These are phyloP conservation scores for Huntiella decipiens DNA, from an alignment of 2,329 filamentous ascomycete species.

Conservation along the genomic window DNA sequence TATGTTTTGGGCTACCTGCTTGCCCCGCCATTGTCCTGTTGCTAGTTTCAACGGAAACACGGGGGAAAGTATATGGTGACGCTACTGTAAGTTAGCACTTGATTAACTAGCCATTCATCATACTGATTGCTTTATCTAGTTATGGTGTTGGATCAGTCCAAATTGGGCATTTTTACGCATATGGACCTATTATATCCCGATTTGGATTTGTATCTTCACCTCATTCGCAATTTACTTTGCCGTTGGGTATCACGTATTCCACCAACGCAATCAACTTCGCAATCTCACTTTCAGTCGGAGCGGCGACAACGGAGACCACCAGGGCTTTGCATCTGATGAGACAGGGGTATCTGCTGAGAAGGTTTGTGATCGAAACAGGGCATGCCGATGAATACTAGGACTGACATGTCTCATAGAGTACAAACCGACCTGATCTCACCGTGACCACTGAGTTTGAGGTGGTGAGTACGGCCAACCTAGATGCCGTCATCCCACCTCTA, in stretches of 20 bases:
- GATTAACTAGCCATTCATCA: background rate
- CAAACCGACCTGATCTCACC: constrained; percentile 21
- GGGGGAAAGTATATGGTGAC: constrained; percentile 32
- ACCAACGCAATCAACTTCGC: constrained; percentile 33
- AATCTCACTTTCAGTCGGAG: constrained; percentile 24
- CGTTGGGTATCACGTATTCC: constrained; percentile 41
- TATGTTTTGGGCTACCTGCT: constrained; percentile 55
- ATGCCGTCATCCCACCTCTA: constrained; percentile 1
- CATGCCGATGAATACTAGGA: background rate
- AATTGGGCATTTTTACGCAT: constrained; percentile 38
- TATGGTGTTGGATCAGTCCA: constrained; percentile 43
- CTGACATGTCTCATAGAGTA: constrained; percentile 13
- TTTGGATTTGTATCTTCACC: constrained; percentile 39
- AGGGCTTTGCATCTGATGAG: constrained; percentile 15
- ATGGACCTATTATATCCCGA: constrained; percentile 41
- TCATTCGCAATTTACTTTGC: constrained; percentile 36
- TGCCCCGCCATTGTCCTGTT: constrained; percentile 48
- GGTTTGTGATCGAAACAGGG: constrained; percentile 13
- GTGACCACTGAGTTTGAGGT: constrained; percentile 30
- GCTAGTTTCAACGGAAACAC: constrained; percentile 26
- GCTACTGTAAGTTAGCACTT: constrained; percentile 28
- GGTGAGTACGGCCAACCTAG: constrained; percentile 2
- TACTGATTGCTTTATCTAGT: constrained; percentile 18
- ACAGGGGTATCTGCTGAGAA: constrained; percentile 19
- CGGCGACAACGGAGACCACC: constrained; percentile 13